Evolutionary conservation across 2,329 filamentous ascomycete genomes (phyloP), one percentile per base, ranked within the genome.

Genomic region (Epichloe scottii): DNA sequence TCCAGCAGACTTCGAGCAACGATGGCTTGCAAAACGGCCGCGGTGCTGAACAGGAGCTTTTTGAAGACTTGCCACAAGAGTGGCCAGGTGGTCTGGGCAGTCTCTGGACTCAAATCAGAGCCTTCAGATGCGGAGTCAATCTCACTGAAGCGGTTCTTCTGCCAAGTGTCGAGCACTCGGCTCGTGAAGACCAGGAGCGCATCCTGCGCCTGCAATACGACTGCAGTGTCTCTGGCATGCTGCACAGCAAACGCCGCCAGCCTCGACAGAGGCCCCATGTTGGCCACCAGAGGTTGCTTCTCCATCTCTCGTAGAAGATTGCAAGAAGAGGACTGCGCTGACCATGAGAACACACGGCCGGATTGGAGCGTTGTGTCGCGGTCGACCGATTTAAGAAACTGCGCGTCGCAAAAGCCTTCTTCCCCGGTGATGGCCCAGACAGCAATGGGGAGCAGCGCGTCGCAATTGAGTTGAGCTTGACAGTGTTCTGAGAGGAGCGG

Each of bases 341-440:
- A 68, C 87, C 89, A 95, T 46, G 77, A 74, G 53, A 90, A 77
- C 10, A 64, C 55, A 33, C 58, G 59, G 7, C 54, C 60, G 15
- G 63, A 59, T 17, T 63, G 59, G 51, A 82, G 74, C 2, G 74
- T 68, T 23, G 89, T 72, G 58, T 94, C 87, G 14, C 76, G 68
- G 56, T 85, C 80, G 53, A 94, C 78, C 0, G 76, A 75, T 1
- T 76, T 77, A 3, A 96, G 71, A 56, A 95, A 91, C 56, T 86
- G 82, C 0, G 84, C 88, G 17, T 83, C 81, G 56, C 84, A 79
- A 48, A 94, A 82, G 1, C 89, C 89, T 60, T 90, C 84, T 0
- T 73, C 74, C 41, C 84, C 83, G 6, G 84, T 82, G 10, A 87
- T 77, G 1, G 84, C 78, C 49, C 79, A 78, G 35, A 87, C 72